Base-by-base conservation (phyloP, 116 monocot species). In the Iris pallida region DNA sequence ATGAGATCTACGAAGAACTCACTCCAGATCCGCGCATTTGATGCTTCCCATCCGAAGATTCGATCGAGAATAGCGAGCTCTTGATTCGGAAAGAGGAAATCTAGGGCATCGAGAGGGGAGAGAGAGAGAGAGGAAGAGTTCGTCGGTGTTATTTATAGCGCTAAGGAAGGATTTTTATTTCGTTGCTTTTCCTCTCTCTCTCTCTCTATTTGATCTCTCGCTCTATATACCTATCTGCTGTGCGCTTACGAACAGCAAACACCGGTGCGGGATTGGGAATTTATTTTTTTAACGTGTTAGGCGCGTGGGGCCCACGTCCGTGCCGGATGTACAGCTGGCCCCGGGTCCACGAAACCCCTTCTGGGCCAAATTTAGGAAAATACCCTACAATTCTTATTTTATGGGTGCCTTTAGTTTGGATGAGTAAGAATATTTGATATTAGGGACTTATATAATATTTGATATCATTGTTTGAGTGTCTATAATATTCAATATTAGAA, bases 21-120 rank as follows among this genome's bases (percentile, higher is more conserved):
- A 51, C 47, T 52, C 20, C 8, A 54, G 54, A 55, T 67, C 67
- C 67, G 16, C 53, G 67, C 67, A 67, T 53, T 8, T 11, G 55
- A 67, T 15, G 4, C 53, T 19, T 54, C 43, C 43, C 15, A 54
- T n/a, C 54, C n/a, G n/a, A 6, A 54, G 43, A 30, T 30, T 67
- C 42, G 1, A 67, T 7, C 43, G 40, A n/a, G 16, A 67, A 42
- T 53, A 15, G 11, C 41, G 54, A 65, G 30, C 3, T 0, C 30
- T 30, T 30, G 30, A 30, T 30, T 30, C 2, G 30, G 30, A 30
- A 30, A 30, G 30, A 30, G 49, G 20, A 65, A 65, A 47, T 65
- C 51, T 14, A 65, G 51, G 51, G 67, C 64, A 47, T 64, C 64
- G 30, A 30, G 30, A 45, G 9, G 45, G 6, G 6, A 43, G 16